Conservation (phyloP, 345 rosid species). For the Arabidopsis thaliana region DNA sequence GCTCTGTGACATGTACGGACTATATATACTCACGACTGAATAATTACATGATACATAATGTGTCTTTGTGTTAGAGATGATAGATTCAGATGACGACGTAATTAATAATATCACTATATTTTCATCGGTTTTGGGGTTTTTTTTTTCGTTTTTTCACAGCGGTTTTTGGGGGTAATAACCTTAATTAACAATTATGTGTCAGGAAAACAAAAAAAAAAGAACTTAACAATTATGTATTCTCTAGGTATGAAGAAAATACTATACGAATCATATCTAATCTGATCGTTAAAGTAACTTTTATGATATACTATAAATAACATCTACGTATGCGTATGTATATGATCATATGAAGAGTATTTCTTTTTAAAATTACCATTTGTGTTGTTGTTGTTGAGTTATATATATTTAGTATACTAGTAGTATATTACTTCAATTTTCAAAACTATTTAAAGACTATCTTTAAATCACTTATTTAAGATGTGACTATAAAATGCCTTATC, state of each 20-base stretch:
- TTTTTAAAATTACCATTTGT: not conserved
- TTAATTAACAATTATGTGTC: not conserved
- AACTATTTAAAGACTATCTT: not conserved
- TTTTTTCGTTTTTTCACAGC: too few species aligned
- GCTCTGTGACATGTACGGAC: slow-evolving; percentile 42
- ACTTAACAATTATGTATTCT: not conserved
- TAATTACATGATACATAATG: slow-evolving; percentile 11
- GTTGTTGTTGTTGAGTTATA: not conserved
- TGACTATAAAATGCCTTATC: not conserved
- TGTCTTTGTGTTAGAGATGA: slow-evolving; percentile 23
- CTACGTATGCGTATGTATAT: not conserved
- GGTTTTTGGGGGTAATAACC: not conserved
- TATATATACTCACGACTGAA: not conserved
- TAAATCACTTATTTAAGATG: not conserved
- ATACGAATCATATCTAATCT: slow-evolving; percentile 7
- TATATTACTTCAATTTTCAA: too few species aligned
- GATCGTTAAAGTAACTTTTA: not conserved
- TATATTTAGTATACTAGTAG: too few species aligned
- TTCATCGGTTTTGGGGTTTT: not conserved
- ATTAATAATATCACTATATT: not conserved
- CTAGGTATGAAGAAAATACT: not conserved
- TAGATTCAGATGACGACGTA: slow-evolving; percentile 26
- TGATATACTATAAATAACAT: not conserved
- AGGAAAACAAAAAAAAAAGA: too few species aligned
- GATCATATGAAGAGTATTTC: not conserved